Percentiles rank a stretch among this genome's conserved stretches.
phyloP scores from a whole-genome alignment of 1,139 yeast species.

The Pichia cactophila region DNA sequence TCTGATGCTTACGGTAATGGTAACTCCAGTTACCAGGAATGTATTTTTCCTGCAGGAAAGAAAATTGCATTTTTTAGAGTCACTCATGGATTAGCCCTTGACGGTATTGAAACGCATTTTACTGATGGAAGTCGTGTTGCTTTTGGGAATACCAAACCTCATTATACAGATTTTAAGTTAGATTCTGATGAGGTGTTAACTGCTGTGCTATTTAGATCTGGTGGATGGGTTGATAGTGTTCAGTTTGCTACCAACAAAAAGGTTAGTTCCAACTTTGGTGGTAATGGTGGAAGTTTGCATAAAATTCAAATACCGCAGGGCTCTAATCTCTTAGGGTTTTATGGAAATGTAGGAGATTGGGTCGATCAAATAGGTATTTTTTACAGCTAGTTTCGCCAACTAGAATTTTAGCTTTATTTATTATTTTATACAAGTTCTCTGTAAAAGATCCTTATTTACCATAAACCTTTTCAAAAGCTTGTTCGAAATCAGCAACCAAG shows the following conservation, averaged over 20 bases:
- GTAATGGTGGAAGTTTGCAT: slow-evolving; percentile 62
- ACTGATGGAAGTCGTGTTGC: slow-evolving; percentile 17
- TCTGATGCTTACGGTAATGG: slow-evolving; percentile 20
- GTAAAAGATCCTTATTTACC: slow-evolving; percentile 5
- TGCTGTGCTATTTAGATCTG: slow-evolving; percentile 61
- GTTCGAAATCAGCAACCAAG: slow-evolving; percentile 78
- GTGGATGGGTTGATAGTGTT: slow-evolving; percentile 85
- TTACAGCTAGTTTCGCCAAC: slow-evolving; percentile 28
- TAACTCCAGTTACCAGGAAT: slow-evolving; percentile 20
- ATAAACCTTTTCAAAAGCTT: slow-evolving; percentile 46
- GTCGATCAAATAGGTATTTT: slow-evolving; percentile 64
- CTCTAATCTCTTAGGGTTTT: slow-evolving; percentile 53
- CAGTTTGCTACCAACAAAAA: slow-evolving; percentile 53
- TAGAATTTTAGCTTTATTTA: not conserved
- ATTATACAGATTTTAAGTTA: slow-evolving; percentile 50
- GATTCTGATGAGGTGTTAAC: slow-evolving; percentile 50
- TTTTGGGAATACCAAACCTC: slow-evolving; percentile 58
- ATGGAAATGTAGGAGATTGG: slow-evolving; percentile 65
- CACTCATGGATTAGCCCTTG: slow-evolving; percentile 68
- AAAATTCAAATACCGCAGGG: slow-evolving; percentile 56
- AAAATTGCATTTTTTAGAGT: slow-evolving; percentile 45
- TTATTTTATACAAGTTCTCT: no score
- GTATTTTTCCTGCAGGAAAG: slow-evolving; percentile 21
- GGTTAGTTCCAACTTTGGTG: slow-evolving; percentile 50
- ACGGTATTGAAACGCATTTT: slow-evolving; percentile 51